A percentile compares a stretch with the other conserved stretches of the same genome.
Conservation (phyloP, 169 alveolate species). For the Babesia ovata region DNA sequence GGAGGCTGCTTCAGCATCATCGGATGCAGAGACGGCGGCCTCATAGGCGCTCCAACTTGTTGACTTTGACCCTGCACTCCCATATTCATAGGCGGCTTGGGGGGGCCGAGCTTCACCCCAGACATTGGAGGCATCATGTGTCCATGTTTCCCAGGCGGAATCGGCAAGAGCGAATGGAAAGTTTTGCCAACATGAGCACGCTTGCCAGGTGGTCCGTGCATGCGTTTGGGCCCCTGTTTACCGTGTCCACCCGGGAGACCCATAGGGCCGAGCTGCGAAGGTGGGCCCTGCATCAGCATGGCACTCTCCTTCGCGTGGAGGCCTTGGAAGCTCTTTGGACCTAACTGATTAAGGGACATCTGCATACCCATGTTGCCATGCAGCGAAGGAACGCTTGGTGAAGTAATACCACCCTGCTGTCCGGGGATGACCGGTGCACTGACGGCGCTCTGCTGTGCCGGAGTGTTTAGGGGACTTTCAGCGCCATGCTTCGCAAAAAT, state of each 20-base stretch:
- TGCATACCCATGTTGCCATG: too few relatives aligned
- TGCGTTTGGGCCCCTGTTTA: neutral
- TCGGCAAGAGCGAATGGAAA: neutral
- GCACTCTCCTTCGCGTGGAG: too few relatives aligned
- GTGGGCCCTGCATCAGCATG: too few relatives aligned
- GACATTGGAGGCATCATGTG: neutral
- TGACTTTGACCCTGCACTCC: neutral
- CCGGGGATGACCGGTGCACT: too few relatives aligned
- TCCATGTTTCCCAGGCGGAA: neutral
- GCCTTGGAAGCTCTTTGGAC: too few relatives aligned
- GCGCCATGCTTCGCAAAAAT: too few relatives aligned
- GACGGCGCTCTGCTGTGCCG: too few relatives aligned
- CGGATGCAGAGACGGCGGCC: neutral
- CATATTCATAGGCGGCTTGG: neutral
- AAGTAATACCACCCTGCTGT: too few relatives aligned
- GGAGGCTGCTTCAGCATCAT: constrained; percentile 29
- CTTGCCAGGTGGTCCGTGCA: neutral
- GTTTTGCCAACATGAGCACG: neutral
- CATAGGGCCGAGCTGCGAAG: too few relatives aligned
- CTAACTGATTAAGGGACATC: too few relatives aligned
- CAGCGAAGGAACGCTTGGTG: too few relatives aligned
- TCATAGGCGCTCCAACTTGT: neutral
- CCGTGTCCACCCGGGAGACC: neutral
- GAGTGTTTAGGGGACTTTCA: too few relatives aligned
- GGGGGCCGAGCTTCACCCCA: neutral